These are phyloP conservation scores for Psilocybe tampanensis DNA, from an alignment of 768 basidiomycete species.

Conservation along the genomic window DNA sequence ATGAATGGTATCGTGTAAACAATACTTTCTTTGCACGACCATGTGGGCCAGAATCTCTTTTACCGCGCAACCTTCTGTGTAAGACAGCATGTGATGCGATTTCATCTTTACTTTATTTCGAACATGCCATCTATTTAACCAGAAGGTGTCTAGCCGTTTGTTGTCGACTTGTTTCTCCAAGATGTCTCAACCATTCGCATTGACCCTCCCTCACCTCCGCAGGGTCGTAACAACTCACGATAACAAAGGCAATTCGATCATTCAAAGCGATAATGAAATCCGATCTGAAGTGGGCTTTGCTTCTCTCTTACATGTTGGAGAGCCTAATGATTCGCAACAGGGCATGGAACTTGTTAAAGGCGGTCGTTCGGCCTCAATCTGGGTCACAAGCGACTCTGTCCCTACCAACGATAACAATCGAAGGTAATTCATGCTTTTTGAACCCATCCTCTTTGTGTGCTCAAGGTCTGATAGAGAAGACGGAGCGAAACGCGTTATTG, in stretches of 20 bases:
- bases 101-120: background rate
- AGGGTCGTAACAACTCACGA: conserved; percentile 57
- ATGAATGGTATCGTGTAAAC: conserved; percentile 1
- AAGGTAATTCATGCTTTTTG: conserved; percentile 26
- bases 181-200: conserved; percentile 28
- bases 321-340: conserved; percentile 18
- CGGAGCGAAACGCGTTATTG: conserved; percentile 44
- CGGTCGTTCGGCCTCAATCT: conserved; percentile 40
- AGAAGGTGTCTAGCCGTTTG: background rate
- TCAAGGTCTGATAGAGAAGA: conserved; percentile 42
- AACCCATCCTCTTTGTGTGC: background rate
- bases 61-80: background rate
- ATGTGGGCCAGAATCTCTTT: conserved; percentile 1
- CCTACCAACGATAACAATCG: conserved; percentile 60
- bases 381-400: conserved; percentile 49
- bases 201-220: conserved; percentile 39
- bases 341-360: conserved; percentile 37
- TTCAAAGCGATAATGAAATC: conserved; percentile 38
- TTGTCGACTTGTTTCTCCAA: background rate
- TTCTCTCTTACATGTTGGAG: background rate
- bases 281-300: conserved; percentile 28
- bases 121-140: conserved; percentile 5
- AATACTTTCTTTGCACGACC: background rate
- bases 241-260: conserved; percentile 39
- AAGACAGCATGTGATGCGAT: conserved; percentile 8